A percentile compares a stretch with the other conserved stretches of the same genome.
Evolutionary conservation across 2,329 filamentous ascomycete species (phyloP).

Genomic region (Fusarium sp.): DNA sequence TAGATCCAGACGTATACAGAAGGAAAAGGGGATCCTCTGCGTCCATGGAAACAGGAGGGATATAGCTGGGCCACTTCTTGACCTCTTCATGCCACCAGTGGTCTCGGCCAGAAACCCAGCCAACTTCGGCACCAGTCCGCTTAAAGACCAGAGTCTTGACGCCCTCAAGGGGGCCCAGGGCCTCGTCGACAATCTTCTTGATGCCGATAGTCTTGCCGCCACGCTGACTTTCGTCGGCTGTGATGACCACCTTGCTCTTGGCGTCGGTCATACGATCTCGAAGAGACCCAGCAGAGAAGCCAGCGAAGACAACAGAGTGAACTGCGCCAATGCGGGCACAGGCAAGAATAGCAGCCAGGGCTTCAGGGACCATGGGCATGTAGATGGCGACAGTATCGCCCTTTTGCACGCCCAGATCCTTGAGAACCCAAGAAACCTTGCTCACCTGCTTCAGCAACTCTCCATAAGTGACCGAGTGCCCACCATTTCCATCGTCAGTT

Average conservation of each 20-base stretch:
- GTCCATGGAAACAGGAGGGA: slow-evolving; percentile 84
- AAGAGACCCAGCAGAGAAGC: slow-evolving; percentile 92
- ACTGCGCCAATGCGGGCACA: slow-evolving; percentile 89
- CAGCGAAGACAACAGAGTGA: slow-evolving; percentile 95
- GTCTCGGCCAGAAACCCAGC: slow-evolving; percentile 86
- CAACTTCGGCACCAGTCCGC: slow-evolving; percentile 87
- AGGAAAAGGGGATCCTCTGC: slow-evolving; percentile 94
- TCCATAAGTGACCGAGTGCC: slow-evolving; percentile 86
- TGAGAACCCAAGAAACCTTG: slow-evolving; percentile 83
- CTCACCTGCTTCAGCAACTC: slow-evolving; percentile 92
- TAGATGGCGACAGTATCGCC: slow-evolving; percentile 95
- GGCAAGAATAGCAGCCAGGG: slow-evolving; percentile 80
- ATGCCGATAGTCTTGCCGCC: slow-evolving; percentile 93
- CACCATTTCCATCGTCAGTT: slow-evolving; percentile 87
- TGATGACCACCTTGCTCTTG: slow-evolving; percentile 89
- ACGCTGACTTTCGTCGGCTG: slow-evolving; percentile 92
- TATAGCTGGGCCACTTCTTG: slow-evolving; percentile 91
- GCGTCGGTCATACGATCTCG: slow-evolving; percentile 91
- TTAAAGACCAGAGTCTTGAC: slow-evolving; percentile 90
- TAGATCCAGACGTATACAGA: slow-evolving; percentile 94
- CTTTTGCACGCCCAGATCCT: slow-evolving; percentile 92
- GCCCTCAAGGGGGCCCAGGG: slow-evolving; percentile 81
- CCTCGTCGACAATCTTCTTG: slow-evolving; percentile 96
- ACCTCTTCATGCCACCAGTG: slow-evolving; percentile 97
- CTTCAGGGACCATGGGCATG: slow-evolving; percentile 96